Percentiles rank a stretch among this genome's conserved stretches.
Conservation (phyloP, 441 rosid genomes). For the Aleurites moluccanus region DNA sequence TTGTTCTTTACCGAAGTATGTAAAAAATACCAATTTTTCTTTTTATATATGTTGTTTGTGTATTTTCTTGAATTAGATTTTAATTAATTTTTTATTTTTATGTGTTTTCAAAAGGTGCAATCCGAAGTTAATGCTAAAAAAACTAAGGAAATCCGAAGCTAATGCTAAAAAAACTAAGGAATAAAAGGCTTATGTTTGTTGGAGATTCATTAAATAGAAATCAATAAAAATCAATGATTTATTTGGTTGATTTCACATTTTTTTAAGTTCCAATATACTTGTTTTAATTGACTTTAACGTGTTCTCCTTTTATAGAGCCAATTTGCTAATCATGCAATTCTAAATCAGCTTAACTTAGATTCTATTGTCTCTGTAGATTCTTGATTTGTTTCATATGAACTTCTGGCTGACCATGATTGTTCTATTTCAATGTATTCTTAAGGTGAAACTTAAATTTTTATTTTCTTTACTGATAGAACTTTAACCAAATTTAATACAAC, state of each 20-base stretch:
- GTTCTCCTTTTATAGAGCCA: too few species aligned
- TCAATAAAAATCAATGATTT: slow-evolving; percentile 96
- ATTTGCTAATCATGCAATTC: too few species aligned
- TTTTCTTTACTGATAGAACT: not conserved
- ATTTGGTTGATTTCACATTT: slow-evolving; percentile 88
- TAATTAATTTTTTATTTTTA: not conserved
- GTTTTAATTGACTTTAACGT: too few species aligned
- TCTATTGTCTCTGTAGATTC: slow-evolving; percentile 45
- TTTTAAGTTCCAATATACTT: too few species aligned
- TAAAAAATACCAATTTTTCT: not conserved
- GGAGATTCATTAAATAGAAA: slow-evolving; percentile 90
- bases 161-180: slow-evolving; percentile 71
- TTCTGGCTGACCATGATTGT: slow-evolving; percentile 11
- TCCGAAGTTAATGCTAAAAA: too few species aligned
- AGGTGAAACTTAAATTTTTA: not conserved
- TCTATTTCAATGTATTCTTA: not conserved
- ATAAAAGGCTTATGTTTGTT: slow-evolving; percentile 93
- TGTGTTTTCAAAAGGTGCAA: slow-evolving; percentile 48
- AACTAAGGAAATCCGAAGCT: too few species aligned
- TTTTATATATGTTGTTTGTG: not conserved
- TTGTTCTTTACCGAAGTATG: slow-evolving; percentile 71
- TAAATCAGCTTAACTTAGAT: too few species aligned
- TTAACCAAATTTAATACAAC: too few species aligned
- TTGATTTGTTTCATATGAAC: slow-evolving; percentile 39
- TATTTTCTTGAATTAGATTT: not conserved